These are phyloP conservation scores for Podospora conica DNA, from an alignment of 495 filamentous ascomycete genomes.

Conservation along the genomic window DNA sequence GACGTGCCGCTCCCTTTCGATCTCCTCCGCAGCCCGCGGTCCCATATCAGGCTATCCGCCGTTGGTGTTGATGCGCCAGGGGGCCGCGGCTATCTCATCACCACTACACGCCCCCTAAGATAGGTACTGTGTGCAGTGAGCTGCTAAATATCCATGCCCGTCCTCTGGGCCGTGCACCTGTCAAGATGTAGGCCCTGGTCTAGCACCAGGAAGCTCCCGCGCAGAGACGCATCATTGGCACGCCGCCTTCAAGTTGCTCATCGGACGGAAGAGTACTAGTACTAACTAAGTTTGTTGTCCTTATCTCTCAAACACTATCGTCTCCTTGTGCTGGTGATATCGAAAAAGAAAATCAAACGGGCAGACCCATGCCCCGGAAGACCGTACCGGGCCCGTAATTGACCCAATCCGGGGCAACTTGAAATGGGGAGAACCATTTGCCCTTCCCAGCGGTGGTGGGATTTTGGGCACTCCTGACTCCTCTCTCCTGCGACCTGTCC, in stretches of 20 bases:
- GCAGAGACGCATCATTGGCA: no score
- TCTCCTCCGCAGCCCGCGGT: no score
- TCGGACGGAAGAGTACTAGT: no score
- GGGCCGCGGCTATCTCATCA: no score
- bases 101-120: no score
- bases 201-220: neutral
- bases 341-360: neutral
- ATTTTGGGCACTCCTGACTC: neutral
- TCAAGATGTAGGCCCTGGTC: neutral
- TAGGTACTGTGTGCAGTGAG: no score
- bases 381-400: neutral
- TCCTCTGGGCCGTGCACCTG: neutral
- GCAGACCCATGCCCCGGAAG: neutral
- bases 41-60: no score
- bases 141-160: no score
- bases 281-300: no score
- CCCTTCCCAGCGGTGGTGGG: neutral
- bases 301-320: neutral
- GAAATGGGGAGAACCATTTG: neutral
- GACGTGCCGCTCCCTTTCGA: no score
- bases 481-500: neutral
- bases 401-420: neutral
- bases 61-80: no score
- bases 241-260: no score
- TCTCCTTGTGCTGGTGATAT: neutral